Conservation (phyloP, 805 yeast genomes). For the Metschnikowia orientalis region DNA sequence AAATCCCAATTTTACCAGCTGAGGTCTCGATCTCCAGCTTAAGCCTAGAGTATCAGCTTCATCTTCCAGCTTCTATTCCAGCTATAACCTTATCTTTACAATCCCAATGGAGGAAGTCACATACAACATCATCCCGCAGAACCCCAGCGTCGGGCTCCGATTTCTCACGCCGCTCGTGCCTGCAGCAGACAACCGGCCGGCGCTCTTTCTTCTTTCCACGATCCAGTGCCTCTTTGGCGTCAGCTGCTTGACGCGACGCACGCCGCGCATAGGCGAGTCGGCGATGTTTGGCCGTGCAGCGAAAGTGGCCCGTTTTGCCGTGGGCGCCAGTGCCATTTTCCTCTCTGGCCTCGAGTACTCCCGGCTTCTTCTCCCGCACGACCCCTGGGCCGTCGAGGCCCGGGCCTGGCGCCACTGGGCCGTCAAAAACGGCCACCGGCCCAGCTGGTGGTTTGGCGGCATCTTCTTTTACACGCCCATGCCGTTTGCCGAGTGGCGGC, state of each 20-base stretch:
- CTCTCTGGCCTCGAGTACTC: constrained; percentile 54
- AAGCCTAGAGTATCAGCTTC: not conserved
- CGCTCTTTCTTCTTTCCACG: constrained; percentile 49
- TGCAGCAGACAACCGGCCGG: constrained; percentile 58
- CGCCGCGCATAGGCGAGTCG: constrained; percentile 13
- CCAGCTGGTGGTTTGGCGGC: constrained; percentile 68
- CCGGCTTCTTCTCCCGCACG: constrained; percentile 44
- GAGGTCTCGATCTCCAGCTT: not conserved
- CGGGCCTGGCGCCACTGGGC: constrained; percentile 49
- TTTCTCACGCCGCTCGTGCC: constrained; percentile 74
- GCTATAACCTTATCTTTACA: not conserved
- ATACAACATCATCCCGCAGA: constrained; percentile 14
- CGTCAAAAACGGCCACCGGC: constrained; percentile 42
- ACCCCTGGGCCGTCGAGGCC: constrained; percentile 76
- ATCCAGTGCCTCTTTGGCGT: constrained; percentile 52
- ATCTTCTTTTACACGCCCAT: constrained; percentile 50
- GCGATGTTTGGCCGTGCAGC: constrained; percentile 8
- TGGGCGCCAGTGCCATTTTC: constrained; percentile 38
- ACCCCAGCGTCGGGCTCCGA: constrained; percentile 57
- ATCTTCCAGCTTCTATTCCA: not conserved
- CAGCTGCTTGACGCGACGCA: constrained; percentile 12
- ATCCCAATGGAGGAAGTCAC: not conserved
- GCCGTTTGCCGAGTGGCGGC: constrained; percentile 35
- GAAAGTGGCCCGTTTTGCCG: constrained; percentile 8
- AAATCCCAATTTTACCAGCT: too few relatives aligned